Base-by-base conservation (phyloP, 495 filamentous ascomycete genomes). In the Penicillium pulvis region DNA sequence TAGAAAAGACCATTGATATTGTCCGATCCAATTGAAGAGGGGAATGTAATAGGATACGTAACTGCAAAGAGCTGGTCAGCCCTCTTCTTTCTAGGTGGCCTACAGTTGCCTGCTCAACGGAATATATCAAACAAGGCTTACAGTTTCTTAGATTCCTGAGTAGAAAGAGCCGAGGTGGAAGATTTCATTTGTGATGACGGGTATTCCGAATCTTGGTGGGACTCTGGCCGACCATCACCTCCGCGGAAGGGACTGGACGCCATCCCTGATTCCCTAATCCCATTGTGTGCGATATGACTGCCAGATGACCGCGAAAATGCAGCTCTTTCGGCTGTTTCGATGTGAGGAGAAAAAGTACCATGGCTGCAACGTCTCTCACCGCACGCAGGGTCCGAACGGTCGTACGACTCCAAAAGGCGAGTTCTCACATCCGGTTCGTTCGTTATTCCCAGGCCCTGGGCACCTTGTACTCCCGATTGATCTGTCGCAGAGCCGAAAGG, bases 41-140 rank as follows among this genome's bases (percentile, higher is more conserved):
- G 95, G 94, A 39, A 99, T 81, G 70, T 99, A 98, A 75, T 99
- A 98, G 0, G 86, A 88, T 57, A 96, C 71, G 71, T 97, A 98
- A 81, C 91, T 95, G 62, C 35, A 69, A 30, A 10, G 49, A 53
- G 56, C 69, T 56, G 68, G 68, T 60, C 44, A 23, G 30, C 5
- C 11, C n/a, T 1, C 24, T 7, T 36, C 45, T 16, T 51, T 20
- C 12, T 28, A 50, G 11, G 31, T n/a, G 17, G 23, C 50, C 42
- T 54, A 51, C 24, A 59, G 33, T 23, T 41, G 47, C 26, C 45
- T 51, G 9, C 46, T 49, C 41, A 39, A 36, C 6, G 41, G 39
- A 43, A 26, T 14, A n/a, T 3, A 23, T 56, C 35, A 31, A 20
- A 50, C 26, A 10, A 7, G 8, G 63, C 75, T 52, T 74, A 78